Evolutionary conservation across 1,284 basidiomycete species (phyloP).

Genomic region (Pulveroboletus sp.): DNA sequence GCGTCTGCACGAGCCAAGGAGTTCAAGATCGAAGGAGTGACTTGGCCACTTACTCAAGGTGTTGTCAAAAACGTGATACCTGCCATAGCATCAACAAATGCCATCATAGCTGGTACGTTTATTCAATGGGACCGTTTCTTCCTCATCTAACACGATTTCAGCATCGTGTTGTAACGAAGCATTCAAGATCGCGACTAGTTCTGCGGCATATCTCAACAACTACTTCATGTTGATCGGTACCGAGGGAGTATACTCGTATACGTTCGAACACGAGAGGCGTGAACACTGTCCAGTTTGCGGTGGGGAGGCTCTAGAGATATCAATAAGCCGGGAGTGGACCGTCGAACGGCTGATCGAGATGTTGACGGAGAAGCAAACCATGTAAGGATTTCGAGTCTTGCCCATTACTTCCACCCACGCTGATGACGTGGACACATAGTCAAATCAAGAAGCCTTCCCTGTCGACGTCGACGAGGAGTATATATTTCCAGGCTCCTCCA

Average conservation of each 20-base stretch:
- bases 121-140: neutral
- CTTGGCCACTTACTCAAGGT: slow-evolving; percentile 96
- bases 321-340: slow-evolving; percentile 69
- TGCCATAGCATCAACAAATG: slow-evolving; percentile 95
- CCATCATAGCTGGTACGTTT: slow-evolving; percentile 84
- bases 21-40: slow-evolving; percentile 97
- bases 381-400: slow-evolving; percentile 55
- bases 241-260: slow-evolving; percentile 96
- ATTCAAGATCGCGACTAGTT: slow-evolving; percentile 96
- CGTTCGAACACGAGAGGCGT: slow-evolving; percentile 93
- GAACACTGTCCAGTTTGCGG: slow-evolving; percentile 97
- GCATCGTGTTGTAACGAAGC: slow-evolving; percentile 99
- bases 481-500: slow-evolving; percentile 93
- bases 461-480: slow-evolving; percentile 63
- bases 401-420: neutral
- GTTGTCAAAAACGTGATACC: slow-evolving; percentile 99
- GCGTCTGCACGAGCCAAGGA: slow-evolving; percentile 84
- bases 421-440: slow-evolving; percentile 45
- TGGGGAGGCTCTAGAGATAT: slow-evolving; percentile 78
- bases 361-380: slow-evolving; percentile 81
- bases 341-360: slow-evolving; percentile 86
- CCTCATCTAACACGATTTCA: slow-evolving; percentile 34
- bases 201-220: slow-evolving; percentile 93
- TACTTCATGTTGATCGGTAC: slow-evolving; percentile 99
- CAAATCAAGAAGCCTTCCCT: slow-evolving; percentile 94